Percentiles rank a stretch among this genome's conserved stretches.
Evolutionary conservation across 148 eudicot species (phyloP).

Genomic region (Chenopodium formosanum): DNA sequence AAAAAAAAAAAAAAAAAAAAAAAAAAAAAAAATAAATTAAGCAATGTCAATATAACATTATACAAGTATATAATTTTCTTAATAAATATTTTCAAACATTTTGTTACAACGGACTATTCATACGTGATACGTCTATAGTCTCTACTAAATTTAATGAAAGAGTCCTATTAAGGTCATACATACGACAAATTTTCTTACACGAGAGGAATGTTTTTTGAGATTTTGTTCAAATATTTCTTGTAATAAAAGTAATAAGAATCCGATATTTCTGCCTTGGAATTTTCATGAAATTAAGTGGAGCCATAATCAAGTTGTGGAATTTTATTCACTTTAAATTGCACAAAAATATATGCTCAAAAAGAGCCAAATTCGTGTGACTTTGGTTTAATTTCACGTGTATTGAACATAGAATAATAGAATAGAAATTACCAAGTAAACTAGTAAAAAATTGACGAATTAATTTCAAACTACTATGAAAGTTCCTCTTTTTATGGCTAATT

Average conservation of each 20-base stretch:
- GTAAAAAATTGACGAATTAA: background rate
- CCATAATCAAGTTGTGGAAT: background rate
- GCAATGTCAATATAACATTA: background rate
- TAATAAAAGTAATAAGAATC: background rate
- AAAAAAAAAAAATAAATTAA: too few relatives aligned
- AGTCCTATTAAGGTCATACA: conserved; percentile 1
- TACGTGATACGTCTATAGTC: too few relatives aligned
- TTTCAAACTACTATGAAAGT: background rate
- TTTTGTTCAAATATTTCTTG: background rate
- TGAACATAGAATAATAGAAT: background rate
- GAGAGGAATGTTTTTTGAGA: conserved; percentile 3
- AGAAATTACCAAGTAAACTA: background rate
- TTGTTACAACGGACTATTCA: background rate
- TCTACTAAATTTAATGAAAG: background rate
- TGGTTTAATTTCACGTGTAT: conserved; percentile 4
- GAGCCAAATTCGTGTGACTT: conserved; percentile 1
- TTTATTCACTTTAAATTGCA: background rate
- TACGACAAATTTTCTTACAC: background rate
- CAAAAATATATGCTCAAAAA: background rate
- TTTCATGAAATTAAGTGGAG: background rate
- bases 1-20: too few relatives aligned
- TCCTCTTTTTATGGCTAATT: background rate
- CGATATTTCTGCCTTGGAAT: background rate
- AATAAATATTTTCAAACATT: background rate
- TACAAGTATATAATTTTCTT: too few relatives aligned